Conservation (phyloP, 495 filamentous ascomycete genomes). For the Hyaloscypha bicolor region DNA sequence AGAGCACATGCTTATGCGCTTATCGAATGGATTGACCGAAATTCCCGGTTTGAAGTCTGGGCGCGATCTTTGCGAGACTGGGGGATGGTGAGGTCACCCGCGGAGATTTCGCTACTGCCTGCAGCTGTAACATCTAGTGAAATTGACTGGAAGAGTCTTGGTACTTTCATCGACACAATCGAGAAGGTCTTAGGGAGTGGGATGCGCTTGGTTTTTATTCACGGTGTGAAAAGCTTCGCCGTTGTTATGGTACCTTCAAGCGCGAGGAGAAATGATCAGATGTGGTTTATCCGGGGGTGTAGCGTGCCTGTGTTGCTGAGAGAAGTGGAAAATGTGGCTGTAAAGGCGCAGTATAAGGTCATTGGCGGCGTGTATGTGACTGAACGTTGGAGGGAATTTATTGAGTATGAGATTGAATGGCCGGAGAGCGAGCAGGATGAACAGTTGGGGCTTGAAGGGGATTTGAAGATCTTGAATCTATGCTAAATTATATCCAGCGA, state of each 20-base stretch:
- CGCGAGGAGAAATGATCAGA: not conserved
- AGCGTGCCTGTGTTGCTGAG: not conserved
- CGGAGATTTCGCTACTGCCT: not conserved
- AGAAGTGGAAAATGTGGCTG: not conserved
- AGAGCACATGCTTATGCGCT: not conserved
- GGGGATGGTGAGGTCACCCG: not conserved
- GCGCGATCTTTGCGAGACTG: not conserved
- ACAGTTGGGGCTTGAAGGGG: not conserved
- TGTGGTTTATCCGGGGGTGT: not conserved
- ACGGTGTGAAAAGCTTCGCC: too few species aligned
- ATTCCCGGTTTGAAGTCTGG: not conserved
- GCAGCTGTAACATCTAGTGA: not conserved
- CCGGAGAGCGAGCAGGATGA: not conserved
- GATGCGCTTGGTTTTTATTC: not conserved
- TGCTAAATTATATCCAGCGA: not conserved
- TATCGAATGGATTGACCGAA: constrained; percentile 5
- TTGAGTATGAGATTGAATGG: not conserved
- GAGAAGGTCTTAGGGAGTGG: constrained; percentile 4
- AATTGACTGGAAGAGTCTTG: not conserved
- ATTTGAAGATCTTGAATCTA: not conserved
- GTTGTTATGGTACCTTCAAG: not conserved
- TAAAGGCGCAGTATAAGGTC: not conserved
- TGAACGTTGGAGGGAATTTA: not conserved
- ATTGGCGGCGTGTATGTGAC: not conserved
- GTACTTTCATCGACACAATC: not conserved